phyloP scores from a whole-genome alignment of 345 rosid genomes.

The Corchorus capsularis region DNA sequence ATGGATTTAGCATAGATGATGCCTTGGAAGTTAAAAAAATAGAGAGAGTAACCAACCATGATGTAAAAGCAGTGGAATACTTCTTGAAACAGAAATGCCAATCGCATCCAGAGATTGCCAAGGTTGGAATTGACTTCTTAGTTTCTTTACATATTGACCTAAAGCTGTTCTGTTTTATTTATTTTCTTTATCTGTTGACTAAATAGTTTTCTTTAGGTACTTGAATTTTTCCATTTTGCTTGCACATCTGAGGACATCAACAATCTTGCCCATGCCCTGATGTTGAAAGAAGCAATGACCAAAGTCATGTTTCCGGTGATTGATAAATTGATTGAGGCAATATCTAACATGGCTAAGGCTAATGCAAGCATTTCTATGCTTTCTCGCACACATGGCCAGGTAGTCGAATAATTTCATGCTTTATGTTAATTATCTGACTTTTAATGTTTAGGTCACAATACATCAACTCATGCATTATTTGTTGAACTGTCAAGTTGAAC shows the following conservation, averaged over 20 bases:
- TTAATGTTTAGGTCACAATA: neutral
- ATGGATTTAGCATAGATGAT: slow-evolving; percentile 68
- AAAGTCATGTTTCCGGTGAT: slow-evolving; percentile 66
- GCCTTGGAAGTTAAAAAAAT: slow-evolving; percentile 79
- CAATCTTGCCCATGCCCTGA: slow-evolving; percentile 88
- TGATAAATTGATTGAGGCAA: slow-evolving; percentile 68
- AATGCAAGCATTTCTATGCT: slow-evolving; percentile 82
- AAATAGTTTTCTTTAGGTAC: slow-evolving; percentile 49
- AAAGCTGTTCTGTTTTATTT: slow-evolving; percentile 1
- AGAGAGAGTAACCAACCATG: slow-evolving; percentile 88
- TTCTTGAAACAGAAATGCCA: slow-evolving; percentile 87
- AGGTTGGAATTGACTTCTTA: slow-evolving; percentile 41
- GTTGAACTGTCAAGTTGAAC: too few species aligned
- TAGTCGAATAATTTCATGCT: slow-evolving; percentile 26
- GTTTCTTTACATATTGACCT: neutral
- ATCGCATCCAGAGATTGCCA: slow-evolving; percentile 75
- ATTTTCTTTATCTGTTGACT: neutral
- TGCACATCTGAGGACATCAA: slow-evolving; percentile 97
- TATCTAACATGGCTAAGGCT: slow-evolving; percentile 61
- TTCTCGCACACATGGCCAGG: slow-evolving; percentile 99
- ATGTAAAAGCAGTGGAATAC: slow-evolving; percentile 95
- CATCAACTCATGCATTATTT: neutral
- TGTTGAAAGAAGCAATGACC: slow-evolving; percentile 75
- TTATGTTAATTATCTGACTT: neutral
- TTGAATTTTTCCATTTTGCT: slow-evolving; percentile 95